Conservation (phyloP, 345 rosid species). For the Linum tenue region DNA sequence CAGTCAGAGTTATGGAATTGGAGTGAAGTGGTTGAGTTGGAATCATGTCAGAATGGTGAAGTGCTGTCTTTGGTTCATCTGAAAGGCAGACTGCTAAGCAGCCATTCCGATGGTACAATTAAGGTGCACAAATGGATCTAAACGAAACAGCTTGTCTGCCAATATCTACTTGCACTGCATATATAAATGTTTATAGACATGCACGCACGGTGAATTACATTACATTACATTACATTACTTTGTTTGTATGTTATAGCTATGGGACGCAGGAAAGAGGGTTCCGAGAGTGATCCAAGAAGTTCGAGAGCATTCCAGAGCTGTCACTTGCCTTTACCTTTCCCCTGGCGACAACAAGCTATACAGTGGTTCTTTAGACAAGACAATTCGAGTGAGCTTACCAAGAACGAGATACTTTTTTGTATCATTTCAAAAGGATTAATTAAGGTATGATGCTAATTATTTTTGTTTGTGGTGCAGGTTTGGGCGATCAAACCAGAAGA, state of each 20-base stretch:
- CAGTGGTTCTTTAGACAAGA: constrained; percentile 59
- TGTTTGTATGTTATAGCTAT: constrained; percentile 26
- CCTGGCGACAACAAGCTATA: constrained; percentile 46
- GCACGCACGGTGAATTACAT: background rate
- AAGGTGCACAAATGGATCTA: constrained; percentile 29
- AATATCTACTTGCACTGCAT: background rate
- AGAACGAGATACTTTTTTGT: background rate
- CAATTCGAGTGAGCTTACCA: constrained; percentile 40
- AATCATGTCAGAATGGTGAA: constrained; percentile 41
- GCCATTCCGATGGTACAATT: constrained; percentile 67
- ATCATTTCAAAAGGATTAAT: background rate
- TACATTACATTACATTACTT: background rate
- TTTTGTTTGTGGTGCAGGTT: constrained; percentile 24
- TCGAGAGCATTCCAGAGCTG: constrained; percentile 49
- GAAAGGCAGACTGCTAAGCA: constrained; percentile 40
- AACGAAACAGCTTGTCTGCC: background rate
- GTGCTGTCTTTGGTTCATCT: constrained; percentile 38
- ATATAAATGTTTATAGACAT: too few relatives aligned
- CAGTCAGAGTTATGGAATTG: constrained; percentile 59
- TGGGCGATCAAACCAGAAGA: constrained; percentile 48
- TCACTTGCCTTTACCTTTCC: constrained; percentile 42
- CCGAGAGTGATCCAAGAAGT: constrained; percentile 42
- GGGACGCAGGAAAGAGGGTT: constrained; percentile 44
- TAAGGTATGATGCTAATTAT: background rate
- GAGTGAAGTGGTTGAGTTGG: constrained; percentile 31